Evolutionary conservation across 2,329 filamentous ascomycete species (phyloP).

Genomic region (Bipolaris gigantea): DNA sequence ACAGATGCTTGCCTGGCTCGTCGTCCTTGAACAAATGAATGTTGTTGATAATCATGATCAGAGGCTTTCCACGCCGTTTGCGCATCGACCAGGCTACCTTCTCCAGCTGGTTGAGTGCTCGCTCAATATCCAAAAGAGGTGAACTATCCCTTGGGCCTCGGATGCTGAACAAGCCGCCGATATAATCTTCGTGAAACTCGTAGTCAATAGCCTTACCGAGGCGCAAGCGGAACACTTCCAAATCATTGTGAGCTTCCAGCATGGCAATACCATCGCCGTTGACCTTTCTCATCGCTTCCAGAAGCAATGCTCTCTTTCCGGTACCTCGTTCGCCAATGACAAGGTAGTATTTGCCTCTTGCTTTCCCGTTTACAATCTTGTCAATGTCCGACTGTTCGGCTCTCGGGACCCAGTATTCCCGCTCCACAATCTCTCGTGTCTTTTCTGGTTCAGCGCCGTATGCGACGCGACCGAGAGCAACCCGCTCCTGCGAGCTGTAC

Average conservation of each 20-base stretch:
- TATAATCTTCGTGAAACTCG: slow-evolving; percentile 97
- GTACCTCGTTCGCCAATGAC: slow-evolving; percentile 94
- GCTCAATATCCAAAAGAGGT: slow-evolving; percentile 89
- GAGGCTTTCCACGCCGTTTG: slow-evolving; percentile 63
- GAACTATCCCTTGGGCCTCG: slow-evolving; percentile 88
- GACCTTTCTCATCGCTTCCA: slow-evolving; percentile 91
- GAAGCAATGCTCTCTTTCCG: slow-evolving; percentile 91
- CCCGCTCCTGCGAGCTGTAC: slow-evolving; percentile 41
- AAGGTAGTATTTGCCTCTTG: slow-evolving; percentile 82
- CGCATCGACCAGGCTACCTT: slow-evolving; percentile 82
- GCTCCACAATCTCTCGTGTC: slow-evolving; percentile 40
- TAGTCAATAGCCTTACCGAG: slow-evolving; percentile 93
- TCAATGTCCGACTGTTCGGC: slow-evolving; percentile 80
- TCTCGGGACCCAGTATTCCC: slow-evolving; percentile 76
- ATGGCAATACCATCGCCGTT: slow-evolving; percentile 87
- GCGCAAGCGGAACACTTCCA: slow-evolving; percentile 90
- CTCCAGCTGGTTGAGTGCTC: slow-evolving; percentile 94
- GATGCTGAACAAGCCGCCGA: slow-evolving; percentile 92
- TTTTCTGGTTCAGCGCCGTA: slow-evolving; percentile 32
- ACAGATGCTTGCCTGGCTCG: slow-evolving; percentile 82
- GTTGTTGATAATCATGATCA: slow-evolving; percentile 90
- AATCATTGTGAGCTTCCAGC: slow-evolving; percentile 92
- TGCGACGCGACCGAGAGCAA: slow-evolving; percentile 34
- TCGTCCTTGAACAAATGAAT: slow-evolving; percentile 89
- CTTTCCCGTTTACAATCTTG: slow-evolving; percentile 72